These are phyloP conservation scores for Vachellia pachyceras DNA, from an alignment of 306 rosid species.

Conservation along the genomic window DNA sequence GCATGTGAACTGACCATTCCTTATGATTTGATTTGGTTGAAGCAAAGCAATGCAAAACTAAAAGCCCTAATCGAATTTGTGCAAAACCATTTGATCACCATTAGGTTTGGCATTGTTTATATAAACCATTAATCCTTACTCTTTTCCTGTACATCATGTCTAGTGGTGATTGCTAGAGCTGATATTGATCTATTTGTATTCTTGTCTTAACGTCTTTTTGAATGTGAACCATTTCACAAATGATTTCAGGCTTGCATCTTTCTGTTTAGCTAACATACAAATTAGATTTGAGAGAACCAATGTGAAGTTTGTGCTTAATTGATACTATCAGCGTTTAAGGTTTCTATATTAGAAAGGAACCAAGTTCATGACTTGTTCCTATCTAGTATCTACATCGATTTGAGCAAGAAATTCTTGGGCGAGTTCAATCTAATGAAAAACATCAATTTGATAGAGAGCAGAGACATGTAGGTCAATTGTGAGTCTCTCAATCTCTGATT, in stretches of 20 bases:
- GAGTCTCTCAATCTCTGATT: background rate
- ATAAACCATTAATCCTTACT: background rate
- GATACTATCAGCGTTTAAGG: background rate
- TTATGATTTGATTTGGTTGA: background rate
- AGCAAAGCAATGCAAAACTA: background rate
- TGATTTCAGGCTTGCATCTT: background rate
- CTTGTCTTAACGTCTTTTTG: background rate
- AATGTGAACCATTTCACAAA: background rate
- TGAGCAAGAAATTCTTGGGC: background rate
- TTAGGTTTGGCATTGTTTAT: background rate
- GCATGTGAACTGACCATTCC: background rate
- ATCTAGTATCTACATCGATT: background rate
- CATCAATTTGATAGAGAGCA: background rate
- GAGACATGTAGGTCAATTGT: background rate
- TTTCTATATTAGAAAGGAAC: background rate
- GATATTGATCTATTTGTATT: background rate
- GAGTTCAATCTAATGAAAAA: background rate
- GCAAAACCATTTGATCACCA: background rate
- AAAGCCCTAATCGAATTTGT: background rate
- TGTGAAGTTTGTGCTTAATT: background rate
- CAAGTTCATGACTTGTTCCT: background rate
- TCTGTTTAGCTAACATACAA: background rate
- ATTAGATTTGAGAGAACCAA: background rate
- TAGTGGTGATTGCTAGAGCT: background rate
- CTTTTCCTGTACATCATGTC: background rate